Conservation (phyloP, 1,139 yeast species). For the Candida sp. region DNA sequence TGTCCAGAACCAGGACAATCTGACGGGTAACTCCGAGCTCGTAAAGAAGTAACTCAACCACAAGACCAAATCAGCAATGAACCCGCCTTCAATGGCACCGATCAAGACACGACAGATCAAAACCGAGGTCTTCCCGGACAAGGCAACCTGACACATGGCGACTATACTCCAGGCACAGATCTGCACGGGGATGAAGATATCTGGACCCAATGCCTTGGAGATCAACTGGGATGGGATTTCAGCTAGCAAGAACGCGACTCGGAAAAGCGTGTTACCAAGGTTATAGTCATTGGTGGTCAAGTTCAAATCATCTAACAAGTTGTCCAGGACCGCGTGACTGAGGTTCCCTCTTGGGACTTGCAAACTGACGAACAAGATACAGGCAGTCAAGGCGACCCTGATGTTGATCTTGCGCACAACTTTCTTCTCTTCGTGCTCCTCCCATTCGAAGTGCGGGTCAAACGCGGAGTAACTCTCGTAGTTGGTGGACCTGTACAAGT, state of each 20-base stretch:
- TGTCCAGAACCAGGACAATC: conserved; percentile 25
- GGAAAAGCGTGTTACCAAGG: conserved; percentile 32
- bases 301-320: conserved; percentile 29
- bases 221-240: conserved; percentile 39
- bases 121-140: conserved; percentile 27
- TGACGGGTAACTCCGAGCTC: conserved; percentile 27
- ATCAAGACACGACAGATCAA: conserved; percentile 30
- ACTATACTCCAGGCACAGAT: conserved; percentile 35
- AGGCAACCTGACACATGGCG: conserved; percentile 29
- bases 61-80: conserved; percentile 32
- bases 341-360: conserved; percentile 37
- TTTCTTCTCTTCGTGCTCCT: conserved; percentile 33
- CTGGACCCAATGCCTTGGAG: conserved; percentile 36
- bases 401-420: conserved; percentile 27
- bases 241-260: conserved; percentile 30
- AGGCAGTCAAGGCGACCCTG: conserved; percentile 32
- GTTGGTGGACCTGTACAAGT: conserved; percentile 10
- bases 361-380: conserved; percentile 33
- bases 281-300: conserved; percentile 35
- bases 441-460: conserved; percentile 41
- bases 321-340: conserved; percentile 36
- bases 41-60: conserved; percentile 34
- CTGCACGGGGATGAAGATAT: conserved; percentile 35
- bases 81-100: conserved; percentile 36
- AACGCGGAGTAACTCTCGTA: conserved; percentile 38